Percentiles rank a stretch among this genome's conserved stretches.
Conservation (phyloP, 139 green algal species). For the Limnomonas spitsbergensis region DNA sequence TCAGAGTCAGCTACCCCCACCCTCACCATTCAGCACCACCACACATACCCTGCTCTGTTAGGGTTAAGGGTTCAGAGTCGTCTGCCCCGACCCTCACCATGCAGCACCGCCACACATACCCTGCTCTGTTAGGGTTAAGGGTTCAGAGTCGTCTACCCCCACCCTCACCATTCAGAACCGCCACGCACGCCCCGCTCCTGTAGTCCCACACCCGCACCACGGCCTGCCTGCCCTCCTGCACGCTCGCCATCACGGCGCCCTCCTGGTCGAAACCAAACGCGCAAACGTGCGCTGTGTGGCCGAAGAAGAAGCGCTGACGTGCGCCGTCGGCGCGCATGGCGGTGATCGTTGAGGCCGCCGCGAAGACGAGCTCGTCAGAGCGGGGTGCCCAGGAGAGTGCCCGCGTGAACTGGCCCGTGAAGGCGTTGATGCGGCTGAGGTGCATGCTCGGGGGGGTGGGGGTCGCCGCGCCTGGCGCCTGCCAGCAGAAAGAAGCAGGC, state of each 20-base stretch:
- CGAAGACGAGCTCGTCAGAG: conserved; percentile 61
- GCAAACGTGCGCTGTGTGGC: conserved; percentile 56
- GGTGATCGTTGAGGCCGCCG: conserved; percentile 48
- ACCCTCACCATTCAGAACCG: conserved; percentile 57
- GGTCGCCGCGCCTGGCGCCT: too few relatives aligned
- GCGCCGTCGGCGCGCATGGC: conserved; percentile 37
- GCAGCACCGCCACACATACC: too few relatives aligned
- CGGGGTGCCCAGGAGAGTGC: conserved; percentile 45
- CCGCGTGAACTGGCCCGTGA: conserved; percentile 57
- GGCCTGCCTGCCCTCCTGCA: conserved; percentile 63
- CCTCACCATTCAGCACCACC: too few relatives aligned
- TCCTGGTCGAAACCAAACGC: conserved; percentile 53
- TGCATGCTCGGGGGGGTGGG: conserved; percentile 33
- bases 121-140: too few relatives aligned
- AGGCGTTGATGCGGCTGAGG: conserved; percentile 54
- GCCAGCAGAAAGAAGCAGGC: too few relatives aligned
- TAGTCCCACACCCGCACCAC: conserved; percentile 76
- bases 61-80: too few relatives aligned
- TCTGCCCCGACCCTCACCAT: too few relatives aligned
- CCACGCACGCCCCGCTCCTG: conserved; percentile 42
- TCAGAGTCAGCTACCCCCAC: too few relatives aligned
- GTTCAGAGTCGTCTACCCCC: too few relatives aligned
- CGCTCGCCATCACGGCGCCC: conserved; percentile 58
- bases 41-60: too few relatives aligned
- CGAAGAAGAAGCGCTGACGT: conserved; percentile 60